Conservation (phyloP, 371 early-diverging fungal species). For the Mortierella sp. region DNA sequence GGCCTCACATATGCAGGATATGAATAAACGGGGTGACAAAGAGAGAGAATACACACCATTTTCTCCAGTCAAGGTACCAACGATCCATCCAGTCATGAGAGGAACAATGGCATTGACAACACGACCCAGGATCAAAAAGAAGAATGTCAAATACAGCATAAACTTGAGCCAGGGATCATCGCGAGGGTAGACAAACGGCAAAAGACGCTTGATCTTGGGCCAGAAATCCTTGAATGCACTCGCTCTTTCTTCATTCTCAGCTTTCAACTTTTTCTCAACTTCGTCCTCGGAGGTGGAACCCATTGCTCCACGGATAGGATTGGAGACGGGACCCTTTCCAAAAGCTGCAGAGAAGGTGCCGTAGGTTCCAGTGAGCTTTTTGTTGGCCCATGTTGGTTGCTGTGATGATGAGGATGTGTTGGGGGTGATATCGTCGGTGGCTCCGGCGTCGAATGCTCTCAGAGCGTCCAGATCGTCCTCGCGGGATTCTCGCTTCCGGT, state of each 20-base stretch:
- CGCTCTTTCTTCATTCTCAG: constrained; percentile 35
- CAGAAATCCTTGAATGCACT: constrained; percentile 63
- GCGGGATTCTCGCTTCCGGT: constrained; percentile 26
- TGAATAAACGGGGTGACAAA: background rate
- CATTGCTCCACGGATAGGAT: background rate
- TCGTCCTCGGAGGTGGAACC: constrained; percentile 38
- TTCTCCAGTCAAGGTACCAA: constrained; percentile 67
- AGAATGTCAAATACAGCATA: constrained; percentile 75
- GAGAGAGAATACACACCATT: constrained; percentile 31
- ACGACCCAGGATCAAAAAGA: constrained; percentile 79
- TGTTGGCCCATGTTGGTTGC: background rate
- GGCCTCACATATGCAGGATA: background rate
- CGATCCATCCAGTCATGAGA: constrained; percentile 79
- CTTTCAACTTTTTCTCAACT: constrained; percentile 30
- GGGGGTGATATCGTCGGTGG: constrained; percentile 8
- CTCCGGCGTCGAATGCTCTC: constrained; percentile 42
- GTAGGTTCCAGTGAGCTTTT: constrained; percentile 18
- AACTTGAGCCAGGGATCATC: constrained; percentile 70
- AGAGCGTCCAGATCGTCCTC: constrained; percentile 44
- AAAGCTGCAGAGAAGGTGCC: constrained; percentile 40
- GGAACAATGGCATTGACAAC: constrained; percentile 87
- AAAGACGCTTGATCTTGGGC: constrained; percentile 70
- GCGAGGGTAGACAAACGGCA: constrained; percentile 90
- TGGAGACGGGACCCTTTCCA: background rate
- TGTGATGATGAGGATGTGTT: constrained; percentile 15